These are phyloP conservation scores for Termitomyces bulborhizus DNA, from an alignment of 768 basidiomycete species.

Conservation along the genomic window DNA sequence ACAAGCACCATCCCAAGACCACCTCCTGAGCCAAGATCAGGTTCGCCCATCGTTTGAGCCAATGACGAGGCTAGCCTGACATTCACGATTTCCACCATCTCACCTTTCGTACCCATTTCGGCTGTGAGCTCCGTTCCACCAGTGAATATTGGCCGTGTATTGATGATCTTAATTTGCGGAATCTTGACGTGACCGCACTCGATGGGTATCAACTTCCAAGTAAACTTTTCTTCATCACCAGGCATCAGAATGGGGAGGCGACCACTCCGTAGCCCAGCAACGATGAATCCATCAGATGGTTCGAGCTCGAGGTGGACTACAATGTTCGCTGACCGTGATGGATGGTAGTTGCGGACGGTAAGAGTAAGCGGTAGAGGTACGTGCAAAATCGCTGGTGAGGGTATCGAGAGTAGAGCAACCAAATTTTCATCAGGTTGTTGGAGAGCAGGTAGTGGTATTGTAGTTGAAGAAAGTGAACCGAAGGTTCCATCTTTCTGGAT, in stretches of 20 bases:
- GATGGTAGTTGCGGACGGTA: slow-evolving; percentile 60
- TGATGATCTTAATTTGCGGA: slow-evolving; percentile 55
- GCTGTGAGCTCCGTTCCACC: slow-evolving; percentile 20
- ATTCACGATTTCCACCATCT: slow-evolving; percentile 49
- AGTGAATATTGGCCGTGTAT: slow-evolving; percentile 34
- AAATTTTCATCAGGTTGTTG: slow-evolving; percentile 55
- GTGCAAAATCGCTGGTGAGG: slow-evolving; percentile 62
- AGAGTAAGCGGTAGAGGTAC: slow-evolving; percentile 48
- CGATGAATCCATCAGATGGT: slow-evolving; percentile 65
- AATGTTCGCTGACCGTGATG: slow-evolving; percentile 60
- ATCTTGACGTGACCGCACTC: slow-evolving; percentile 65
- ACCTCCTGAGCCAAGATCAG: slow-evolving; percentile 12
- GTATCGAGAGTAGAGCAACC: slow-evolving; percentile 58
- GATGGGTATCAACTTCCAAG: slow-evolving; percentile 67
- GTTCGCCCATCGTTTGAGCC: slow-evolving; percentile 6
- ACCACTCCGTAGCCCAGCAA: slow-evolving; percentile 66
- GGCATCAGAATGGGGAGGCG: slow-evolving; percentile 71
- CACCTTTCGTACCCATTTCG: slow-evolving; percentile 33
- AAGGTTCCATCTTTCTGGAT: slow-evolving; percentile 36
- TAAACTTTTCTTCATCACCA: slow-evolving; percentile 56
- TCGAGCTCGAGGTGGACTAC: slow-evolving; percentile 70
- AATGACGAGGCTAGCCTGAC: slow-evolving; percentile 31
- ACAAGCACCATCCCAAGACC: slow-evolving; percentile 28
- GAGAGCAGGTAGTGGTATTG: slow-evolving; percentile 55
- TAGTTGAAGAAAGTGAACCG: slow-evolving; percentile 41